Base-by-base conservation (phyloP, 768 basidiomycete genomes). In the Kwoniella dejecticola region DNA sequence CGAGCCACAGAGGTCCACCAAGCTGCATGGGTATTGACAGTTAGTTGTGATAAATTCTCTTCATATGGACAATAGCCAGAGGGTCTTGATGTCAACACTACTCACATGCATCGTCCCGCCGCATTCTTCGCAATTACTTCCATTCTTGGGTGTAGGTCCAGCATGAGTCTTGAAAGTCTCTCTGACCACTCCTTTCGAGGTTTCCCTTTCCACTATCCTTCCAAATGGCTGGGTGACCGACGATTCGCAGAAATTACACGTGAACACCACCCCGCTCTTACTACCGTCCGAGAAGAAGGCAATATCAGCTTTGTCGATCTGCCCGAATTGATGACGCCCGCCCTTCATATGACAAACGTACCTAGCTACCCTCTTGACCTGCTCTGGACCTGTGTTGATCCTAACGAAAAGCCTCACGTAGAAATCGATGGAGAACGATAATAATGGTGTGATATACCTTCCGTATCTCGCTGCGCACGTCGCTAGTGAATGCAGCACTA, bases 1-100 rank as follows among this genome's bases (percentile, higher is more conserved):
- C 93, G 4, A 89, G 87, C 96, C 96, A 98, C 90, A 99, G 94
- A 0, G 96, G 96, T 1, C 96, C 96, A 19, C 89, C 91, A 33
- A 93, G 75, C 91, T 95, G 41, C 8, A 42, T 5, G 17, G n/a
- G n/a, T n/a, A n/a, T n/a, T n/a, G n/a, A n/a, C n/a, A n/a, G n/a
- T n/a, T n/a, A n/a, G n/a, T n/a, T n/a, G n/a, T n/a, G n/a, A n/a
- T n/a, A n/a, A n/a, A n/a, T n/a, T n/a, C n/a, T n/a, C n/a, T n/a
- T n/a, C n/a, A n/a, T n/a, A n/a, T n/a, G n/a, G n/a, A n/a, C n/a
- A n/a, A n/a, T n/a, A n/a, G n/a, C n/a, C n/a, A n/a, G n/a, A n/a
- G n/a, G n/a, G n/a, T n/a, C n/a, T 36, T 36, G 7, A 7, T 15
- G 33, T 36, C 33, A 36, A 36, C 7, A 7, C 33, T 7, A 79